Conservation (phyloP, 306 rosid species). For the Ammopiptanthus mongolicus region DNA sequence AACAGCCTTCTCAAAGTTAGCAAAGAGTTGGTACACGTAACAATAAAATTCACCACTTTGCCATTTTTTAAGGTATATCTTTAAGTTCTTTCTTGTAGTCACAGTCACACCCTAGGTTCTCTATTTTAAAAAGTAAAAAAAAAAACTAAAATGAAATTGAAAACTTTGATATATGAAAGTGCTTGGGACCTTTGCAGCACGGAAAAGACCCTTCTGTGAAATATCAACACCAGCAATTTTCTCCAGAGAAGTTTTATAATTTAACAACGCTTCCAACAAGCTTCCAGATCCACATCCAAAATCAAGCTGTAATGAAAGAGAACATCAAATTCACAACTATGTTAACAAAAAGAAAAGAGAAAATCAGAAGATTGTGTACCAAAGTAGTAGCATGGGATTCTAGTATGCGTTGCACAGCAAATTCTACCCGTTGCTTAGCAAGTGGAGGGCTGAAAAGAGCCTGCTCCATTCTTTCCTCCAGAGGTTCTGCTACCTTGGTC, state of each 20-base stretch:
- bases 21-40: not conserved
- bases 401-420: constrained; percentile 68
- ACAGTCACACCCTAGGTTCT: not conserved
- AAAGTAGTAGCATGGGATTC: constrained; percentile 65
- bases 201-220: constrained; percentile 74
- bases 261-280: constrained; percentile 83
- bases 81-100: not conserved
- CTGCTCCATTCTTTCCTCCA: constrained; percentile 96
- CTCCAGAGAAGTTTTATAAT: constrained; percentile 63
- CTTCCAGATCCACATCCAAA: constrained; percentile 99
- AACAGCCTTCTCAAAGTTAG: constrained; percentile 8
- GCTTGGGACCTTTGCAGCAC: constrained; percentile 80
- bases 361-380: constrained; percentile 44
- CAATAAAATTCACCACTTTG: not conserved
- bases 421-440: constrained; percentile 94
- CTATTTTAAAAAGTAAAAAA: not conserved
- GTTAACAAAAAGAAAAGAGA: constrained; percentile 1
- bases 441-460: constrained; percentile 97
- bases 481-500: constrained; percentile 67
- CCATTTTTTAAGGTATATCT: not conserved
- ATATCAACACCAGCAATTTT: constrained; percentile 88
- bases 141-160: not conserved
- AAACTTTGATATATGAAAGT: constrained; percentile 1
- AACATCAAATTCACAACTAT: constrained; percentile 28
- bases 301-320: constrained; percentile 61